A percentile compares a stretch with the other conserved stretches of the same genome.
Conservation (phyloP, 2,329 filamentous ascomycete species). For the Emydomyces testavorans region DNA sequence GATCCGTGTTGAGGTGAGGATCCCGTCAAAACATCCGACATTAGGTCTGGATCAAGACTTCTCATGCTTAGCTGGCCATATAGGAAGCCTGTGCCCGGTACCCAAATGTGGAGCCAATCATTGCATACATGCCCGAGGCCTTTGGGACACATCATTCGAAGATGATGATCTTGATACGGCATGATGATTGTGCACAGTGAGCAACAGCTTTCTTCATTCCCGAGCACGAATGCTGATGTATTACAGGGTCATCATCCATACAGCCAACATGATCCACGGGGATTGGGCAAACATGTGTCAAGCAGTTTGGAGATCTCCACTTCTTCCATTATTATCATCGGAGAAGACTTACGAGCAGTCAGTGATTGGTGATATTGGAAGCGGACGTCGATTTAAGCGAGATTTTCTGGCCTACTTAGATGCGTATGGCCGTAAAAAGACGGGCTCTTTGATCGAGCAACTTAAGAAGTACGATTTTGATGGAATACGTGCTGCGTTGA, state of each 20-base stretch:
- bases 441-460: conserved; percentile 45
- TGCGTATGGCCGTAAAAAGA: conserved; percentile 52
- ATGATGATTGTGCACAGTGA: conserved; percentile 61
- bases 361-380: conserved; percentile 37
- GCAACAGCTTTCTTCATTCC: conserved; percentile 12
- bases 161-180: conserved; percentile 72
- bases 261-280: conserved; percentile 77
- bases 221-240: not conserved
- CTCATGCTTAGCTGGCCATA: no score
- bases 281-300: conserved; percentile 88
- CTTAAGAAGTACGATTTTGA: conserved; percentile 59
- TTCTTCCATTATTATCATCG: conserved; percentile 44
- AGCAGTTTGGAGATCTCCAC: conserved; percentile 65
- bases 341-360: not conserved
- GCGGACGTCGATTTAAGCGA: conserved; percentile 59
- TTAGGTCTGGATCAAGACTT: no score
- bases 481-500: conserved; percentile 53
- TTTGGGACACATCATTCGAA: conserved; percentile 82
- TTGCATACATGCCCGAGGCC: conserved; percentile 67
- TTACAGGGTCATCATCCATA: conserved; percentile 60
- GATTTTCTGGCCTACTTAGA: conserved; percentile 63
- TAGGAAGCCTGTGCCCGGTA: conserved; percentile 52
- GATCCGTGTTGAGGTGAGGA: conserved; percentile 45
- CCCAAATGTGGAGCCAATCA: conserved; percentile 57
- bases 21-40: no score